Evolutionary conservation across 2,329 filamentous ascomycete genomes (phyloP).

Genomic region (Microdochium nivale): DNA sequence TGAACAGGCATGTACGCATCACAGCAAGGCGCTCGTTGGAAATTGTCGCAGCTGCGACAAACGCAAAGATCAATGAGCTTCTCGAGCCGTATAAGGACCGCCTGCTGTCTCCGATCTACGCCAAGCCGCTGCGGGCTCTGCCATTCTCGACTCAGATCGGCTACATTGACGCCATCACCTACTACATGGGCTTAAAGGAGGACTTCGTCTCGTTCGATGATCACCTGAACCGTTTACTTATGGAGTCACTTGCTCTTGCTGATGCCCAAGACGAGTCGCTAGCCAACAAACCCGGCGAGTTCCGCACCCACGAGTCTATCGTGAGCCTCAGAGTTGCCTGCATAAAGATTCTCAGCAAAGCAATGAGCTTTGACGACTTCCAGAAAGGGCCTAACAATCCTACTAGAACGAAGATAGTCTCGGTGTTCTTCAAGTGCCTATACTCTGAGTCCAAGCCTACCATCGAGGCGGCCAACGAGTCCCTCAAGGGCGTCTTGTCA

Average conservation of each 20-base stretch:
- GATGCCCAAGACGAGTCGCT: constrained; percentile 92
- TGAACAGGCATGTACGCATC: constrained; percentile 90
- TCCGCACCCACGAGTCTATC: constrained; percentile 91
- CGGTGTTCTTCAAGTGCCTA: constrained; percentile 95
- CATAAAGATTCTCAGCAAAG: constrained; percentile 84
- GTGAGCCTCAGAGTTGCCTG: constrained; percentile 87
- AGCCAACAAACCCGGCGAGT: constrained; percentile 86
- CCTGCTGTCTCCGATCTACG: constrained; percentile 84
- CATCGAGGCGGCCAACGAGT: constrained; percentile 87
- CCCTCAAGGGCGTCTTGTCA: constrained; percentile 76
- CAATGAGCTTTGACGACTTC: constrained; percentile 90
- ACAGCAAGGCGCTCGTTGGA: constrained; percentile 76
- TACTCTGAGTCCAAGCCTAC: constrained; percentile 91
- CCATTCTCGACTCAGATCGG: constrained; percentile 95
- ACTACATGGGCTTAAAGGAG: constrained; percentile 81
- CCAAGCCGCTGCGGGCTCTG: constrained; percentile 85
- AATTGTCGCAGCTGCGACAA: constrained; percentile 70
- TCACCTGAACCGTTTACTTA: constrained; percentile 76
- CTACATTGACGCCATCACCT: constrained; percentile 96
- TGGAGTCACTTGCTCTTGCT: constrained; percentile 88
- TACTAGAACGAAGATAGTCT: constrained; percentile 66
- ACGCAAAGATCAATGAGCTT: constrained; percentile 76
- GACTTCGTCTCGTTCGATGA: constrained; percentile 91
- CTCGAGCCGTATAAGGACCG: constrained; percentile 85
- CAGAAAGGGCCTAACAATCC: constrained; percentile 63